Base-by-base conservation (phyloP, 768 basidiomycete species). In the Lactarius pseudohatsudake region DNA sequence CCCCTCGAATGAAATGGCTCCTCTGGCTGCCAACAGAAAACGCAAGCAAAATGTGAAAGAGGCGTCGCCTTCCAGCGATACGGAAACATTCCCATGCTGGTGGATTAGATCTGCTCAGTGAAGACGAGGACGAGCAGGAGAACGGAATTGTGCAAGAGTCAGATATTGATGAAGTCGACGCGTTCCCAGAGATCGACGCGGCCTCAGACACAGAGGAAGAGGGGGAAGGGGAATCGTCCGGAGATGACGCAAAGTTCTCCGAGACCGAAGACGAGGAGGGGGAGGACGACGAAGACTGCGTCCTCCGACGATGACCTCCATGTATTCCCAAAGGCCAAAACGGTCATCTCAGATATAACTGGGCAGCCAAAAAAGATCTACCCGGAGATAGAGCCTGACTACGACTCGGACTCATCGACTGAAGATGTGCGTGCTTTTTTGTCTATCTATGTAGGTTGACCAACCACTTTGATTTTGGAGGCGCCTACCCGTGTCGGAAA, bases 401-500 rank as follows among this genome's bases (percentile, higher is more conserved):
- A 96, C 74, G 92, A 93, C 73, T 92, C 90, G 2, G 94, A 96
- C 76, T 93, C 91, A 7, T 93, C 91, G 5, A 95, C 91, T 2
- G 94, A 96, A 82, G 92, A 96, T 69, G 93, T 94, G 75, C 71
- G 91, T 77, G 34, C 53, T 26, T 45, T 30, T 45, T 30, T 47
- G 59, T 67, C 54, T 53, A 58, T 57, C 43, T 62, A 26, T 34
- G 56, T 28, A 65, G 56, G 30, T 54, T 61, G 38, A 62, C 66
- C 71, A 69, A 64, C 64, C 30, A 43, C n/a, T 55, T 50, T 64
- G 26, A 62, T 62, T 71, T 41, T 47, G 61, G 55, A 98, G 95
- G 85, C 87, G 62, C 92, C 91, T n/a, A 98, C 97, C 75, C 92
- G 96, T 66, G 87, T 97, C 71, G 97, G 97, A 61, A 85, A 96